Conservation (phyloP, 345 rosid species). For the Citrus glauca region DNA sequence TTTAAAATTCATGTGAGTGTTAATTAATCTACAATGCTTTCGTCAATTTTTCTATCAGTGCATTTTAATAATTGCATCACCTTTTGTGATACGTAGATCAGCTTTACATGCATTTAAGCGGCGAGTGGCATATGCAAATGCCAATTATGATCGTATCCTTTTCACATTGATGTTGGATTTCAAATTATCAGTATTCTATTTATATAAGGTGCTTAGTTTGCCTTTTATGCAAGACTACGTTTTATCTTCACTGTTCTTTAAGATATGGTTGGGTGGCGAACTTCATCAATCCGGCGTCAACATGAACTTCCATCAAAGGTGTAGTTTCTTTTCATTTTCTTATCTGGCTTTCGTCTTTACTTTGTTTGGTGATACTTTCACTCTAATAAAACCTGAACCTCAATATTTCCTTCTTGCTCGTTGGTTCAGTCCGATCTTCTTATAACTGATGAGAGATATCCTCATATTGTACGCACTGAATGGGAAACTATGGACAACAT, state of each 20-base stretch:
- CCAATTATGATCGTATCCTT: constrained; percentile 87
- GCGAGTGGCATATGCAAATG: constrained; percentile 90
- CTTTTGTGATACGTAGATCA: constrained; percentile 53
- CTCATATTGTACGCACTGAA: constrained; percentile 69
- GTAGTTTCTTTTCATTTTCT: neutral
- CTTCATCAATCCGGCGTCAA: constrained; percentile 85
- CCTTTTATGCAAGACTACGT: constrained; percentile 6
- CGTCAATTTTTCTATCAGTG: neutral
- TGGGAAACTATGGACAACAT: constrained; percentile 22
- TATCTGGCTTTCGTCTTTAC: neutral
- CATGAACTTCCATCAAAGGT: constrained; percentile 89
- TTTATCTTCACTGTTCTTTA: constrained; percentile 38
- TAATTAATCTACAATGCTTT: neutral
- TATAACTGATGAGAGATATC: constrained; percentile 62
- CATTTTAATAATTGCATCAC: constrained; percentile 7
- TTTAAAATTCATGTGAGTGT: constrained; percentile 70
- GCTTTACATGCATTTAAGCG: constrained; percentile 80
- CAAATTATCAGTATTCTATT: constrained; percentile 6
- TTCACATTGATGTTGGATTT: constrained; percentile 10
- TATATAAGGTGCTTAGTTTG: neutral
- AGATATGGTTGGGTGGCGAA: constrained; percentile 97
- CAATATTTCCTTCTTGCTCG: constrained; percentile 3
- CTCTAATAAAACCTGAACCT: neutral
- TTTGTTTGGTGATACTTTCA: neutral
- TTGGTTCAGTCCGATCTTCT: constrained; percentile 65